phyloP scores from a whole-genome alignment of 1,284 basidiomycete genomes.

The Irpex rosettiformis region DNA sequence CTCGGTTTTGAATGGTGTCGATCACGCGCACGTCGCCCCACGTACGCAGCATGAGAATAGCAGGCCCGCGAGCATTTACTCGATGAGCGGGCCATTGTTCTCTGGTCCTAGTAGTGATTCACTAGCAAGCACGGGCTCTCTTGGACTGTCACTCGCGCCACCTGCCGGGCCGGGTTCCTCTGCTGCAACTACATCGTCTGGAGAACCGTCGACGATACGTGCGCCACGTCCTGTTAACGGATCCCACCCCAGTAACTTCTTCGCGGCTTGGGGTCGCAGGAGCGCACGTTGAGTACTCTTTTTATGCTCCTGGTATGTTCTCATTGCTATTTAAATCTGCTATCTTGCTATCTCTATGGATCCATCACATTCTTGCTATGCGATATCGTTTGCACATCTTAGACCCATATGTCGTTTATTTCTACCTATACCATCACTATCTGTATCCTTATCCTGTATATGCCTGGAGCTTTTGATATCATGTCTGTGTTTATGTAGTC shows the following conservation, averaged over 20 bases:
- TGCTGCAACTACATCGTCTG: constrained; percentile 14
- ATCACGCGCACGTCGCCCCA: background rate
- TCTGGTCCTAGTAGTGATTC: background rate
- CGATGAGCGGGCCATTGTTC: background rate
- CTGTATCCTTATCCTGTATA: background rate
- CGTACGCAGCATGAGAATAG: background rate
- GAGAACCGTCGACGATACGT: constrained; percentile 15
- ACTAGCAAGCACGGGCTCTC: constrained; percentile 2
- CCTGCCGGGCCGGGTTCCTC: constrained; percentile 11
- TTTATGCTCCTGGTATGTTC: background rate
- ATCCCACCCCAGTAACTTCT: constrained; percentile 7
- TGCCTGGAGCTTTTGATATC: background rate
- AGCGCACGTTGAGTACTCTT: constrained; percentile 5
- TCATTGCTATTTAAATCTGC: background rate
- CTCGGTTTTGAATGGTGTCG: background rate
- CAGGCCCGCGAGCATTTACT: constrained; percentile 1
- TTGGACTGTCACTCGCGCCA: constrained; percentile 10
- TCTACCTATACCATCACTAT: background rate
- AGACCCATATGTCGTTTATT: background rate
- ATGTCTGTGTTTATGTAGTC: background rate
- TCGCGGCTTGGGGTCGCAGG: constrained; percentile 8
- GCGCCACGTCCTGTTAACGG: constrained; percentile 16
- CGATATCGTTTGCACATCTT: background rate
- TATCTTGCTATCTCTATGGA: background rate
- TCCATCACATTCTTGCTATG: background rate